Base-by-base conservation (phyloP, 768 basidiomycete species). In the Stropharia rugosoannulata region DNA sequence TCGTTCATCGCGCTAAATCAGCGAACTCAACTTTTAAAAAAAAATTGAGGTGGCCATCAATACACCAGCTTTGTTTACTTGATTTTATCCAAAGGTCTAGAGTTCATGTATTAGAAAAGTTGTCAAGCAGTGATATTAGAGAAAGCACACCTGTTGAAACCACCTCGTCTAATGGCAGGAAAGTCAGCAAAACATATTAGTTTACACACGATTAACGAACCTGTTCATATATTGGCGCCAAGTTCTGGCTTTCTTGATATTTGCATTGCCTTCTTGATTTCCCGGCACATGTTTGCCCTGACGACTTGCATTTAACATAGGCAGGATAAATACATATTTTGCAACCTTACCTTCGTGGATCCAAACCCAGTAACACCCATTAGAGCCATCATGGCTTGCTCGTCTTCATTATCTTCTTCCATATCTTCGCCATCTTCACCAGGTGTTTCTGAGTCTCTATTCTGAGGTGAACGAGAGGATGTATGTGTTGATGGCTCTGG, bases 171-270 rank as follows among this genome's bases (percentile, higher is more conserved):
- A 36, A n/a, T 35, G 59, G 40, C 47, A 60, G 52, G 59, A 25
- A n/a, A 49, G 38, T 32, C 16, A 52, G 35, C 38, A 4, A 53
- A 32, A 39, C 43, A 11, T 42, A 22, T 18, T 7, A 13, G 48
- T 6, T n/a, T 11, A 29, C 27, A 19, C 45, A 22, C n/a, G 11
- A 38, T 37, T n/a, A 32, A 57, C 79, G 46, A 63, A 86, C 85
- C 94, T 83, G 70, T 98, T 98, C 96, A 99, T 99, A 71, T 99
- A 99, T 72, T 98, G 96, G 60, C 94, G 80, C 95, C 94, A 96
- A 22, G 93, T 95, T 57, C 93, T 78, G 54, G 82, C 83, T 74
- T 93, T 94, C 80, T 90, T 94, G 62, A 89, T 71, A 51, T 83
- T 70, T 36, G 77, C 80, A 37, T 57, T 64, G 42, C 87, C 89